A percentile compares a stretch with the other conserved stretches of the same genome.
Conservation (phyloP, 2,329 filamentous ascomycete species). For the Fusarium vanettenii region DNA sequence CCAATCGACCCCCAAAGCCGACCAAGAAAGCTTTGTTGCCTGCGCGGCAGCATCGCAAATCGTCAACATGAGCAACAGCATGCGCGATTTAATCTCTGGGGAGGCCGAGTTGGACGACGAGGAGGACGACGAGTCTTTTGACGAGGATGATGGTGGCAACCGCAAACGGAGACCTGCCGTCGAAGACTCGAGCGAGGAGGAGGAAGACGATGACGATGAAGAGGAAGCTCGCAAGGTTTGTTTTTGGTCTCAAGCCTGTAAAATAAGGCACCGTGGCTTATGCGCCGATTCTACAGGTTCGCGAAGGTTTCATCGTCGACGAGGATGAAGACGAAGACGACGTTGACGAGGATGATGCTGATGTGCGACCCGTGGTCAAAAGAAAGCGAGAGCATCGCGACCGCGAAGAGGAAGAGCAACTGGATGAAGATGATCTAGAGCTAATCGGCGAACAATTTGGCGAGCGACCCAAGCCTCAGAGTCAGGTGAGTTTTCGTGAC, state of each 20-base stretch:
- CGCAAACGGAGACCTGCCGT: conserved; percentile 58
- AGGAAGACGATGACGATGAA: conserved; percentile 91
- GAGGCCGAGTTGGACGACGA: conserved; percentile 89
- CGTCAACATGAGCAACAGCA: conserved; percentile 69
- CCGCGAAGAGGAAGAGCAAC: conserved; percentile 85
- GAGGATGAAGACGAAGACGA: conserved; percentile 86
- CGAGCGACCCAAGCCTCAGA: conserved; percentile 68
- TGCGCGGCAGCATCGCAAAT: conserved; percentile 40
- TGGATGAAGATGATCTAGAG: conserved; percentile 97
- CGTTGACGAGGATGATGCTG: conserved; percentile 67
- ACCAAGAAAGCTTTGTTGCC: conserved; percentile 40
- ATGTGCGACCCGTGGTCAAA: conserved; percentile 67
- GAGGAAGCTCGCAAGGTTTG: conserved; percentile 82
- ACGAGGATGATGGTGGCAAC: conserved; percentile 77
- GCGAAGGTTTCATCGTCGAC: conserved; percentile 95
- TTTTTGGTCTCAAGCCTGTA: conserved; percentile 7
- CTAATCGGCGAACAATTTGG: conserved; percentile 87
- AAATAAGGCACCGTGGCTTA: conserved; percentile 5
- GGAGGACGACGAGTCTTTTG: conserved; percentile 85
- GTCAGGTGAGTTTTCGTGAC: conserved; percentile 71
- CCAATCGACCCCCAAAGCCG: conserved; percentile 22
- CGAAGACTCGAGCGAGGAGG: conserved; percentile 91
- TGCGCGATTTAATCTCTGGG: conserved; percentile 83
- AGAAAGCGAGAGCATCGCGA: conserved; percentile 82
- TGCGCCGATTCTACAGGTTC: conserved; percentile 67